phyloP scores from a whole-genome alignment of 2,329 filamentous ascomycete genomes.

The Neurospora crassa region DNA sequence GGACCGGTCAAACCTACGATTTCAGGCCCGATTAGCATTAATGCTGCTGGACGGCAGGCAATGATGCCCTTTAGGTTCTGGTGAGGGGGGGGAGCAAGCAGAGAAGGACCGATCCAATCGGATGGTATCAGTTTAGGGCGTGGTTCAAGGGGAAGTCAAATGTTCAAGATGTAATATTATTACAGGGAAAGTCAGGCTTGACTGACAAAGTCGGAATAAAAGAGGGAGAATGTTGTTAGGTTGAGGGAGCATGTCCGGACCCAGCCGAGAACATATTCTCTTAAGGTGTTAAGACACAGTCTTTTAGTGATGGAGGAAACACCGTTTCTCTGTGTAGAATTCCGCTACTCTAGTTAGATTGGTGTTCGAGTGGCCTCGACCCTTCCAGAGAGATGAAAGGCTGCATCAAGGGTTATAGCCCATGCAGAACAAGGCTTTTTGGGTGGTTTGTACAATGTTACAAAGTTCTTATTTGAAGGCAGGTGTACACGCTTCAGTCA shows the following conservation, averaged over 20 bases:
- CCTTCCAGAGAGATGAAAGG: no score
- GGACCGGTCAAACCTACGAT: not conserved
- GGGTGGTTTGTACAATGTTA: no score
- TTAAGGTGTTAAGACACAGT: not conserved
- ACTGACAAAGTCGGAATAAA: not conserved
- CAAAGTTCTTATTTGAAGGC: no score
- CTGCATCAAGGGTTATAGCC: no score
- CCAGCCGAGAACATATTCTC: not conserved
- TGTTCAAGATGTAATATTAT: not conserved
- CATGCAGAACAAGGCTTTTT: no score
- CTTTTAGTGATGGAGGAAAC: not conserved
- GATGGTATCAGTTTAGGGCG: not conserved
- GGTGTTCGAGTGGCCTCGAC: no score
- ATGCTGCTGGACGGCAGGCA: not conserved
- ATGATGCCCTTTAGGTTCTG: not conserved
- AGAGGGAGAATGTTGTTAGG: not conserved
- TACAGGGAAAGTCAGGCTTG: not conserved
- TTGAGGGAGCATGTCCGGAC: not conserved
- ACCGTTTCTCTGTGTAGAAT: no score
- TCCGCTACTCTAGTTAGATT: no score
- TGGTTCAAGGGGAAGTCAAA: not conserved
- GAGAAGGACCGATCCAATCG: not conserved
- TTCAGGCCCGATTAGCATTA: not conserved
- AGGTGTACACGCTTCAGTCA: no score
- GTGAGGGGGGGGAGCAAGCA: not conserved